Evolutionary conservation across 1,284 basidiomycete genomes (phyloP), one percentile per base, ranked within the genome.

Genomic region (Grifola frondosa): DNA sequence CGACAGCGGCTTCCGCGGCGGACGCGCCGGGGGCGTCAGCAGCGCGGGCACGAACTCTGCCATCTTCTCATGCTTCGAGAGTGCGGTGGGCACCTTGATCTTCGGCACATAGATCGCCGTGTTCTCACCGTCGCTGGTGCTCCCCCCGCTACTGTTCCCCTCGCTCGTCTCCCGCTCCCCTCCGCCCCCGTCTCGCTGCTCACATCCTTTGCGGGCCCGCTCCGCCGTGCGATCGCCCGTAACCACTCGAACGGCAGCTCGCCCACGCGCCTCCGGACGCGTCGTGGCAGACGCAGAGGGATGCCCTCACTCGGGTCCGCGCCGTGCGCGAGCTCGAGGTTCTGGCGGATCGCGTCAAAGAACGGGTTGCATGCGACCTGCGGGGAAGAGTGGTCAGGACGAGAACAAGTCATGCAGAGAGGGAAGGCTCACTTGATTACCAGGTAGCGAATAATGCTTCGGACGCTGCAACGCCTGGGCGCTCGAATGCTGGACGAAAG

Each of bases 331-430:
- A 97, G 78, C 69, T 99, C 96, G 13, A 87, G 67, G 59, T 98
- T 97, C 66, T 99, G 96, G 23, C 96, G 87, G 56, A 99, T 91
- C 57, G 91, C 88, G 68, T 99, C 94, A 56, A 94, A 95, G 68
- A 95, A 95, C 4, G 91, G 91, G 61, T 93, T 94, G 39, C 74
- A 81, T 3, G 84, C 78, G 32, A 63, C 60, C 60, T 61, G 40
- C 10, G 16, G n/a, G 28, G 25, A 30, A 21, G n/a, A 12, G 37
- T 43, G 10, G 25, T 35, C 7, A 28, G 15, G 23, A 16, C 23
- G n/a, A 13, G 13, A 24, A 16, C n/a, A 24, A 37, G 19, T 16
- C 32, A 36, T 22, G n/a, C 33, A 20, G 11, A 32, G 12, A 19
- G 5, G 23, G 13, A 24, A 26, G 17, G 43, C 51, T 36, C 19